Percentiles rank a stretch among this genome's conserved stretches.
These are phyloP conservation scores for Castanea sativa DNA, from an alignment of 306 rosid genomes.

Conservation along the genomic window DNA sequence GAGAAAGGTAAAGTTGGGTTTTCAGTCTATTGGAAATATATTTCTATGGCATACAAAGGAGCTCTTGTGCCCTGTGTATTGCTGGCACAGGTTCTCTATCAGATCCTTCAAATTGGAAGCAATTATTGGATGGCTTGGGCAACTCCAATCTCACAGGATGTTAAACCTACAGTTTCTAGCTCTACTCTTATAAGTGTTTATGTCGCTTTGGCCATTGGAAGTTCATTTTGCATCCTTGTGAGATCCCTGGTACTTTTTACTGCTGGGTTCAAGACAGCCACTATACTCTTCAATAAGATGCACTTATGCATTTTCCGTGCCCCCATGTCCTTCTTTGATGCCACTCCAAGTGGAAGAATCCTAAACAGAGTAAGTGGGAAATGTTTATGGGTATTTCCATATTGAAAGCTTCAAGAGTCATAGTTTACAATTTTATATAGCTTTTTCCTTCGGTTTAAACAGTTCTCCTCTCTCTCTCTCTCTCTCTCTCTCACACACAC, in stretches of 20 bases:
- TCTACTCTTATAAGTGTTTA: slow-evolving; percentile 38
- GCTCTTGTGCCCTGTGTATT: slow-evolving; percentile 58
- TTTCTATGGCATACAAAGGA: slow-evolving; percentile 56
- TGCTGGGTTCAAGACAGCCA: slow-evolving; percentile 55
- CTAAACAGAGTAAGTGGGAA: slow-evolving; percentile 48
- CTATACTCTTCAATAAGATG: slow-evolving; percentile 56
- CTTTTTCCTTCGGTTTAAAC: neutral
- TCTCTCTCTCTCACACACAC: neutral
- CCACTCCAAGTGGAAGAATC: slow-evolving; percentile 72
- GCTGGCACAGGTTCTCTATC: slow-evolving; percentile 42
- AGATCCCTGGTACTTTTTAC: slow-evolving; percentile 40
- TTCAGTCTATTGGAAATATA: slow-evolving; percentile 50
- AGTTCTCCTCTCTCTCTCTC: neutral
- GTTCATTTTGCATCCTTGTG: slow-evolving; percentile 40
- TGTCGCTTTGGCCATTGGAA: slow-evolving; percentile 47
- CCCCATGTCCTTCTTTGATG: slow-evolving; percentile 68
- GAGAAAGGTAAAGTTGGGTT: slow-evolving; percentile 61
- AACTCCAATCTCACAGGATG: slow-evolving; percentile 45
- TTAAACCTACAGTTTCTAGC: slow-evolving; percentile 28
- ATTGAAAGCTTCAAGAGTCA: neutral
- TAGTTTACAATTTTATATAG: neutral
- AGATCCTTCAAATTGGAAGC: slow-evolving; percentile 54
- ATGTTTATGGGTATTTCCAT: neutral
- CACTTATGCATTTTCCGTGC: slow-evolving; percentile 55
- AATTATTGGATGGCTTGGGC: slow-evolving; percentile 85